A percentile compares a stretch with the other conserved stretches of the same genome.
Conservation (phyloP, 306 rosid genomes). For the Quercus bicolor region DNA sequence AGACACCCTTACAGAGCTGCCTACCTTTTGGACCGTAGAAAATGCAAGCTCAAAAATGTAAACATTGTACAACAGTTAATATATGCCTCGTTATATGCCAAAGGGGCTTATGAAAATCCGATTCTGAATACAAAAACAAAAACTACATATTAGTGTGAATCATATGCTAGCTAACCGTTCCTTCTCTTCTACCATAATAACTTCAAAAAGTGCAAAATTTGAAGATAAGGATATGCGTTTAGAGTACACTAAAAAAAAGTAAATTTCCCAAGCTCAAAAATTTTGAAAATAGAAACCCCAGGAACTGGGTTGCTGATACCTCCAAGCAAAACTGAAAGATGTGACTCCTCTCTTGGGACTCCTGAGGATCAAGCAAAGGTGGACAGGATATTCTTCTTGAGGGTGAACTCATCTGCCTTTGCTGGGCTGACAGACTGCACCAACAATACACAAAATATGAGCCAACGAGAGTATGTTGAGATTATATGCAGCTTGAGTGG, state of each 20-base stretch:
- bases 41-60: neutral
- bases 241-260: conserved; percentile 1
- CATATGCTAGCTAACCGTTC: neutral
- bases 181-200: neutral
- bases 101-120: neutral
- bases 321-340: conserved; percentile 7
- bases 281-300: conserved; percentile 4
- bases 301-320: conserved; percentile 20
- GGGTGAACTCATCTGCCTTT: conserved; percentile 80
- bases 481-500: conserved; percentile 1
- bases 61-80: neutral
- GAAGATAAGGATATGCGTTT: neutral
- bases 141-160: no score
- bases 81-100: neutral
- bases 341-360: conserved; percentile 6
- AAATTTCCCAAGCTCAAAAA: conserved; percentile 11
- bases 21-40: neutral
- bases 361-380: conserved; percentile 49
- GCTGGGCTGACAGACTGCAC: conserved; percentile 72
- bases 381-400: conserved; percentile 80
- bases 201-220: neutral
- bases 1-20: no score
- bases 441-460: neutral
- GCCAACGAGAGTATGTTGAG: neutral
- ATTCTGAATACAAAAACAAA: neutral